Evolutionary conservation across 1,284 basidiomycete species (phyloP), one percentile per base, ranked within the genome.

Genomic region (Clitocybe nebularis): DNA sequence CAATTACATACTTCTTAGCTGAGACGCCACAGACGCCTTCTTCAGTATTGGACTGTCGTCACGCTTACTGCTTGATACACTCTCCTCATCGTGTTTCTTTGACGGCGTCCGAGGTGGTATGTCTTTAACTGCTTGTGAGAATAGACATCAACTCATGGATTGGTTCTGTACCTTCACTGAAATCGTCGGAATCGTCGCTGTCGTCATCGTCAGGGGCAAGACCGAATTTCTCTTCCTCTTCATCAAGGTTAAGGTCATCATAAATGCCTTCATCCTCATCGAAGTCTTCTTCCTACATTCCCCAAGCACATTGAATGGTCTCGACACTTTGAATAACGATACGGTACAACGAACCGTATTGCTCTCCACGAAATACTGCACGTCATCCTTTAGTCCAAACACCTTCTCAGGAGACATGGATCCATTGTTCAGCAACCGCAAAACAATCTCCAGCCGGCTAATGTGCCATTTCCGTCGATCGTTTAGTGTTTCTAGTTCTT

Each of bases 191-290:
- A 42, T 79, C 81, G 41, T 82, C 81, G 41, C 73, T 79, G 20
- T 74, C 79, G 14, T 79, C 79, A 43, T 89, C 85, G 36, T 94
- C 91, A 40, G 78, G 77, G 40, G 77, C 80, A 43, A 90, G 70
- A 40, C 89, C 89, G 58, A 86, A 93, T 56, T 87, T 84, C 69
- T 94, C 95, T 61, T 99, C 94, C 61, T 97, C 93, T 58, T 98
- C 95, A 56, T 98, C 92, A 39, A 99, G 84, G 57, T 93, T 92
- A 53, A 99, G 90, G 34, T 99, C 95, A 59, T 99, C 96, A 58
- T 99, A 99, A 47, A 99, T 91, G 39, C 92, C 94, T 62, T 95
- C 89, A 58, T 99, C 93, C 63, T 96, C 95, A 49, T 97, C 93
- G 63, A 97, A 99, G 59, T 93, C 89, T 59, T 99, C 96, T 49